Evolutionary conservation across 257 asterid species (phyloP), one percentile per base, ranked within the genome.

Genomic region (Jaltomata sinuosa): DNA sequence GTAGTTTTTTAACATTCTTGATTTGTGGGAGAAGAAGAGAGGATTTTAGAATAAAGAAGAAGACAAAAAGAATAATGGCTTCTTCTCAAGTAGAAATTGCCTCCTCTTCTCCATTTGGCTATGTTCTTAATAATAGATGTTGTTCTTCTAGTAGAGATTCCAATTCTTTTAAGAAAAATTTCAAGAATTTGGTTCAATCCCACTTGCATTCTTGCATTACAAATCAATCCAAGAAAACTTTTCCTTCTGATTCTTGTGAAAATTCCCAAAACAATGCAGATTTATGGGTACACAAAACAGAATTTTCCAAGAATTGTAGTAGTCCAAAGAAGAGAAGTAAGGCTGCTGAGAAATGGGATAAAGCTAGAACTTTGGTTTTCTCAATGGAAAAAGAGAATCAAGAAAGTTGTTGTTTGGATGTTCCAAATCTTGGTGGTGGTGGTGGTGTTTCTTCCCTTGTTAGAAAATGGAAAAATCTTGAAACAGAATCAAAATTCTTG

Each of bases 401-500:
- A 64, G 72, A 85, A 54, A 83, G 42, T 72, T 54, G 42, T 72
- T 54, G 18, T 34, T 1, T 38, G 0, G 90, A 86, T 77, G 86
- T 83, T 50, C 85, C 89, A 15, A 88, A 86, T 83, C 54, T 74
- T 36, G 90, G 92, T 1, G 95, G 93, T n/a, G 97, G 94, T 8
- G 90, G 93, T 1, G 97, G 94, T 21, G 97, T 95, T 9, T 94
- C 99, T 19, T 93, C 97, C 49, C 92, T 95, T 45, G 93, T 95
- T 29, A 94, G 85, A 83, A 93, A 91, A 87, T 95, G 97, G 98
- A 89, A 86, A 84, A 91, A 88, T 40, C 90, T 92, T 71, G 97
- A 91, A 92, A 89, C 93, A 0, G 92, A 83, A 38, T 82, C 90
- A 3, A 88, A 87, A 81, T 52, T 79, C 84, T 21, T 36, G 74